Evolutionary conservation across 345 rosid species (phyloP).

Genomic region (Gossypioides kirkii): DNA sequence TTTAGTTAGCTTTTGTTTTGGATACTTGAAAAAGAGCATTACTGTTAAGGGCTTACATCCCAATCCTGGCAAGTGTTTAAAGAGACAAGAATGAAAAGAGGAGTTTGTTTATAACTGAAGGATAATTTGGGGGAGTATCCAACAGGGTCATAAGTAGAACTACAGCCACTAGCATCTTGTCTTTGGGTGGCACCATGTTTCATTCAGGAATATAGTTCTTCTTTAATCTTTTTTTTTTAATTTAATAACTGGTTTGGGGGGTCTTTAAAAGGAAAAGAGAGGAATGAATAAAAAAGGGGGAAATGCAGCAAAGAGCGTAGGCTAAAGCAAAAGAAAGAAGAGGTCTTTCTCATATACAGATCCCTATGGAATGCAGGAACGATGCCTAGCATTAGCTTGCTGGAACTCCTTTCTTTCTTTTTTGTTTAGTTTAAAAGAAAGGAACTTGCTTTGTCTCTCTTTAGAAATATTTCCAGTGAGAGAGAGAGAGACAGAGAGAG

Average conservation of each 20-base stretch:
- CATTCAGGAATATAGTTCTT: neutral
- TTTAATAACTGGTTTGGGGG: neutral
- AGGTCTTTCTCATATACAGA: conserved; percentile 91
- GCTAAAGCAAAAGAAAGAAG: conserved; percentile 51
- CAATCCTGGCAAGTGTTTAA: neutral
- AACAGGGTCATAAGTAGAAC: neutral
- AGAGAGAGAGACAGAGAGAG: conserved; percentile 28
- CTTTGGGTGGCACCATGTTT: neutral
- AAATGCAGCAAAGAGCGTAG: conserved; percentile 18
- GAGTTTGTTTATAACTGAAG: conserved; percentile 30
- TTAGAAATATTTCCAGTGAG: conserved; percentile 29
- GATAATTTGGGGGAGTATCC: conserved; percentile 25
- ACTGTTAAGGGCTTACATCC: neutral
- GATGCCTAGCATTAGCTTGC: conserved; percentile 58
- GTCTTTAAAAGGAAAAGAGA: conserved; percentile 10
- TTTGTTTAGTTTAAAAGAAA: conserved; percentile 67
- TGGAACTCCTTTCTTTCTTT: conserved; percentile 63
- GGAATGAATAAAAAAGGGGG: neutral
- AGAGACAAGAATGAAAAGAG: neutral
- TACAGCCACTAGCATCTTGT: neutral
- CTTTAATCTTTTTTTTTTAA: neutral
- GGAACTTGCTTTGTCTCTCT: conserved; percentile 50
- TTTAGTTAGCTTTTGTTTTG: neutral
- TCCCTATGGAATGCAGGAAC: conserved; percentile 83
- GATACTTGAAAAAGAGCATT: neutral